Evolutionary conservation across 2,329 filamentous ascomycete species (phyloP), one percentile per base, ranked within the genome.

Genomic region (Neopestalotiopsis sp.): DNA sequence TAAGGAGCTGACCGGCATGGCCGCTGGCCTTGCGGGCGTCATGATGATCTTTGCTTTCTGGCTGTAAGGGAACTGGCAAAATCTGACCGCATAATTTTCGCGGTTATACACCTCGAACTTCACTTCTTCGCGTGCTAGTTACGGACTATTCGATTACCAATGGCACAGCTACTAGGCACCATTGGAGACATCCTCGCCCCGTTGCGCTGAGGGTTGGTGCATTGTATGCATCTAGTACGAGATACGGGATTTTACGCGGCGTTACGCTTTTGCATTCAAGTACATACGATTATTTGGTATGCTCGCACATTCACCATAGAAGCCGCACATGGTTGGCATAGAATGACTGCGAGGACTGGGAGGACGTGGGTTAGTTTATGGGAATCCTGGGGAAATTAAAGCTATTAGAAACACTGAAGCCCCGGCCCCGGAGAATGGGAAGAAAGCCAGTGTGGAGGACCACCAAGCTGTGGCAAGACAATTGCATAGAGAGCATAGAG

Each of bases 11-110:
- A 81, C 84, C 4, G 84, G 84, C 17, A 87, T 87, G 83, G 80
- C 81, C 32, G 80, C 81, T n/a, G 85, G 80, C 3, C 75, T 88
- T 9, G 81, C 83, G 1, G 81, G 79, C 42, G 84, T 88, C n/a
- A 85, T 87, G 84, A 77, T 87, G 70, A 79, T 85, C 56, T 86
- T 87, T 70, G 81, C 85, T 42, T 81, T 85, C 70, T 87, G 84
- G 82, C 74, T 87, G 69, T 86, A 77, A 81, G 61, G 12, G 42
- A 28, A 12, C 9, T 53, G 12, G 34, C 28, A 12, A 49, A 32
- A 30, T 28, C 12, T 45, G 62, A 10, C 20, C 34, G 62, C 30
- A n/a, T 30, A 49, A 30, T 6, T 53, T 64, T 17, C 13, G 13
- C 57, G 12, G 30, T 59, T 9, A 34, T 30, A 28, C 10, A 59